Evolutionary conservation across 2,329 filamentous ascomycete genomes (phyloP).

Genomic region (Mariannaea sp.): DNA sequence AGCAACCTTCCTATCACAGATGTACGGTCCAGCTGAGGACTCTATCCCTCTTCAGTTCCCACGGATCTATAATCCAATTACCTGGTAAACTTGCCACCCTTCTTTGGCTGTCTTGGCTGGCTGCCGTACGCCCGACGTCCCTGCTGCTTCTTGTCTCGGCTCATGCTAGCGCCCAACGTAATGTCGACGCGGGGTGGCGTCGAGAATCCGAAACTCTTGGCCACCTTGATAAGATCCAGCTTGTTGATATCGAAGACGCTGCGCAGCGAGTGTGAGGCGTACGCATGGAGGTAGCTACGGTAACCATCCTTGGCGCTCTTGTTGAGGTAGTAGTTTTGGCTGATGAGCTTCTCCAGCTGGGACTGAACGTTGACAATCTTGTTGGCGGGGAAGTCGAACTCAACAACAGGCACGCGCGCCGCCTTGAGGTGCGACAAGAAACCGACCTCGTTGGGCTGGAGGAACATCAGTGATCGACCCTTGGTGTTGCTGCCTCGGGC

Average conservation of each 20-base stretch:
- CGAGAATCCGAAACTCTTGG: conserved; percentile 81
- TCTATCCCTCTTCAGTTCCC: conserved; percentile 15
- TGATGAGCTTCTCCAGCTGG: conserved; percentile 92
- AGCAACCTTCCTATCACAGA: conserved; percentile 31
- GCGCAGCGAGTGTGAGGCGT: conserved; percentile 71
- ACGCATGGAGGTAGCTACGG: conserved; percentile 91
- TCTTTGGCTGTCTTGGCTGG: conserved; percentile 66
- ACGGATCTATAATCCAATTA: conserved; percentile 14
- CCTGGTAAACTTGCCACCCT: conserved; percentile 33
- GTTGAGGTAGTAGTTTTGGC: conserved; percentile 96
- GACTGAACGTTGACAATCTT: conserved; percentile 91
- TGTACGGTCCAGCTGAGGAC: conserved; percentile 23
- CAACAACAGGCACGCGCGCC: conserved; percentile 88
- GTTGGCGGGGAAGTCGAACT: conserved; percentile 92
- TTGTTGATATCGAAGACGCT: conserved; percentile 79
- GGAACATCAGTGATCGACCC: conserved; percentile 88
- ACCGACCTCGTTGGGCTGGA: conserved; percentile 89
- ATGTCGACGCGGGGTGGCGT: conserved; percentile 84
- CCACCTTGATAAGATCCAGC: conserved; percentile 80
- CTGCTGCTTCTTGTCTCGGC: conserved; percentile 67
- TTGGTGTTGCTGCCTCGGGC: conserved; percentile 83
- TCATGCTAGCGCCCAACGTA: conserved; percentile 78
- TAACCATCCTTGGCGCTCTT: conserved; percentile 81
- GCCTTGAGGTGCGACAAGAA: conserved; percentile 92
- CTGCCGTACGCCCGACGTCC: conserved; percentile 75